A percentile compares a stretch with the other conserved stretches of the same genome.
Evolutionary conservation across 2,329 filamentous ascomycete genomes (phyloP).

Genomic region (Aspergillus awamori): DNA sequence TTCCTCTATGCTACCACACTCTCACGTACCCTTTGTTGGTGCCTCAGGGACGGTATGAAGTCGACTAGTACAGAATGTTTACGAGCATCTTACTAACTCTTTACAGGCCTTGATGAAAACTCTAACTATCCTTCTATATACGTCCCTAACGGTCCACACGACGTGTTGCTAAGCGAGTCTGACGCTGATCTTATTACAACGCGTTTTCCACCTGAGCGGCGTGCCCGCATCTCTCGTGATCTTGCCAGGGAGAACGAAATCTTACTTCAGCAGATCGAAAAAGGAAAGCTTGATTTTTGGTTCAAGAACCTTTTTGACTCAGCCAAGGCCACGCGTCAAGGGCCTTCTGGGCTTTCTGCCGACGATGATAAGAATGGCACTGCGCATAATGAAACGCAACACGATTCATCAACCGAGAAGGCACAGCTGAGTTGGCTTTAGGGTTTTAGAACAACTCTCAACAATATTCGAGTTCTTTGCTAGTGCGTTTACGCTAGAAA

Average conservation of each 20-base stretch:
- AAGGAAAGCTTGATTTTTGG: slow-evolving; percentile 73
- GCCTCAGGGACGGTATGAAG: slow-evolving; percentile 55
- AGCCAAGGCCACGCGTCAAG: slow-evolving; percentile 15
- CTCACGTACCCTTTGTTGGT: slow-evolving; percentile 66
- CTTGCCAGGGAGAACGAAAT: slow-evolving; percentile 72
- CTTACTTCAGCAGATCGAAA: slow-evolving; percentile 67
- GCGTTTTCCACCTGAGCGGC: slow-evolving; percentile 64
- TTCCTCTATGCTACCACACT: slow-evolving; percentile 67
- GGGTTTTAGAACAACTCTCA: not conserved
- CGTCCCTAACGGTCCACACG: slow-evolving; percentile 30
- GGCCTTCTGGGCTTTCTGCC: not conserved
- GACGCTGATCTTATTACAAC: slow-evolving; percentile 54
- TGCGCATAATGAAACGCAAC: slow-evolving; percentile 4
- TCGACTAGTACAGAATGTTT: not conserved
- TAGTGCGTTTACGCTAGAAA: too few species aligned
- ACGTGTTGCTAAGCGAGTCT: slow-evolving; percentile 33
- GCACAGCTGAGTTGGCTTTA: slow-evolving; percentile 25
- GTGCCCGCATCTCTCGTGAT: slow-evolving; percentile 69
- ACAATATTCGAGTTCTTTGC: not conserved
- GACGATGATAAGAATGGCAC: not conserved
- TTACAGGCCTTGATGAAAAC: slow-evolving; percentile 22
- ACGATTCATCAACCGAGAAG: slow-evolving; percentile 4
- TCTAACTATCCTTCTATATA: slow-evolving; percentile 25
- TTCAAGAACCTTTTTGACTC: slow-evolving; percentile 42
- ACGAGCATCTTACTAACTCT: slow-evolving; percentile 13